Conservation (phyloP, 2,329 filamentous ascomycete genomes). For the Stromatinia cepivora region DNA sequence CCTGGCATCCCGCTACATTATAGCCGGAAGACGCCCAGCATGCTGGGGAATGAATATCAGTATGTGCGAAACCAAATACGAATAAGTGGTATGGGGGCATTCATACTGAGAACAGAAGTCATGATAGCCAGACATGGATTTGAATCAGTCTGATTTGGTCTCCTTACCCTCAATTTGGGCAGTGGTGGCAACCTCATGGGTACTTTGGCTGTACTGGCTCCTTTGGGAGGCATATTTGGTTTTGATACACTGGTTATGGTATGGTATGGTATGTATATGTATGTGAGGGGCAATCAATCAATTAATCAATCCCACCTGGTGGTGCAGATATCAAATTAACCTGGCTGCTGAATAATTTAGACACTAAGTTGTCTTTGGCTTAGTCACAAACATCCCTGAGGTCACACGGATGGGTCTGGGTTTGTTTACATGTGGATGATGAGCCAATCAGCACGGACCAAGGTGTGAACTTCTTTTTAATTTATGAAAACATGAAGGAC, state of each 20-base stretch:
- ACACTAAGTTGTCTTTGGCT: constrained; percentile 25
- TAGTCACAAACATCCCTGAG: neutral
- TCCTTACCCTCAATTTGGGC: constrained; percentile 62
- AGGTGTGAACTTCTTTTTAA: neutral
- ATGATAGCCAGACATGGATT: constrained; percentile 68
- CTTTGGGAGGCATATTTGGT: constrained; percentile 40
- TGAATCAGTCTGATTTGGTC: constrained; percentile 60
- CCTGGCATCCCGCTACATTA: constrained; percentile 58
- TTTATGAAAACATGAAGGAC: constrained; percentile 10
- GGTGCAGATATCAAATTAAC: constrained; percentile 3
- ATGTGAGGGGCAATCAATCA: neutral
- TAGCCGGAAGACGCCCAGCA: constrained; percentile 83
- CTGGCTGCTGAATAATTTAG: constrained; percentile 30
- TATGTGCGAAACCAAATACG: neutral
- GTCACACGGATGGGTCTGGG: neutral
- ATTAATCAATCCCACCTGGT: neutral
- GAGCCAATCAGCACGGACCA: constrained; percentile 5
- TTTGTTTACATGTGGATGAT: constrained; percentile 19
- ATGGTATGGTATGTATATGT: neutral
- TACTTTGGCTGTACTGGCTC: constrained; percentile 36
- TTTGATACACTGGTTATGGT: neutral
- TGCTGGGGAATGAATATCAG: constrained; percentile 49
- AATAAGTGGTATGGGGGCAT: constrained; percentile 16
- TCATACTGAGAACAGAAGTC: constrained; percentile 65
- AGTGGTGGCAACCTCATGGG: constrained; percentile 54